phyloP scores from a whole-genome alignment of 1,284 basidiomycete genomes.

The Porogramme epimiltina region DNA sequence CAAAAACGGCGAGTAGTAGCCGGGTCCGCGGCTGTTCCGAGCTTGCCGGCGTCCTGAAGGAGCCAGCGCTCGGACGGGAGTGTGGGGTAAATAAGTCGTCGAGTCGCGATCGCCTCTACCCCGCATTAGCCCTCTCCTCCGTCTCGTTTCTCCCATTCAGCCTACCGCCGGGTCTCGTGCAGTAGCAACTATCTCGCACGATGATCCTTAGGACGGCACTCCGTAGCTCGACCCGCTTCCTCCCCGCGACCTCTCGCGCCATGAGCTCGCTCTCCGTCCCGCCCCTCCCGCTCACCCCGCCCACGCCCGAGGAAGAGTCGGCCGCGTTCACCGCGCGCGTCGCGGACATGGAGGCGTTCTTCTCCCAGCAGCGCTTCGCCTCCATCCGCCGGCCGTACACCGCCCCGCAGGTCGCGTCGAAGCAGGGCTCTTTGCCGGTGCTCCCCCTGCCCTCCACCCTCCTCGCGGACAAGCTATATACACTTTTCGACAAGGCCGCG shows the following conservation, averaged over 20 bases:
- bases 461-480: slow-evolving; percentile 82
- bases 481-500: slow-evolving; percentile 65
- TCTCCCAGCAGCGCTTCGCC: slow-evolving; percentile 74
- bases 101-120: too few relatives aligned
- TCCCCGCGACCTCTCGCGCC: slow-evolving; percentile 17
- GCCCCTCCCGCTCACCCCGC: slow-evolving; percentile 62
- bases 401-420: slow-evolving; percentile 78
- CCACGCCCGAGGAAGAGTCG: slow-evolving; percentile 64
- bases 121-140: too few relatives aligned
- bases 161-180: too few relatives aligned
- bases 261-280: slow-evolving; percentile 24
- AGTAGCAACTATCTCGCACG: neutral
- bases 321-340: slow-evolving; percentile 68
- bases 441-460: slow-evolving; percentile 78
- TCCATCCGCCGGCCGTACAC: slow-evolving; percentile 79
- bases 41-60: too few relatives aligned
- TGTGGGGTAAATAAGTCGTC: neutral
- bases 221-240: slow-evolving; percentile 15
- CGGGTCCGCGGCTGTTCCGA: too few relatives aligned
- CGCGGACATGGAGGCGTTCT: slow-evolving; percentile 71
- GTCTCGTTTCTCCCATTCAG: too few relatives aligned
- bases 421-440: slow-evolving; percentile 86
- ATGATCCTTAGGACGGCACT: slow-evolving; percentile 18
- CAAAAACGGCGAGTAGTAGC: neutral
- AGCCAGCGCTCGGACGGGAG: neutral